Evolutionary conservation across 2,329 filamentous ascomycete genomes (phyloP).

Genomic region (Aspergillus caelatus): DNA sequence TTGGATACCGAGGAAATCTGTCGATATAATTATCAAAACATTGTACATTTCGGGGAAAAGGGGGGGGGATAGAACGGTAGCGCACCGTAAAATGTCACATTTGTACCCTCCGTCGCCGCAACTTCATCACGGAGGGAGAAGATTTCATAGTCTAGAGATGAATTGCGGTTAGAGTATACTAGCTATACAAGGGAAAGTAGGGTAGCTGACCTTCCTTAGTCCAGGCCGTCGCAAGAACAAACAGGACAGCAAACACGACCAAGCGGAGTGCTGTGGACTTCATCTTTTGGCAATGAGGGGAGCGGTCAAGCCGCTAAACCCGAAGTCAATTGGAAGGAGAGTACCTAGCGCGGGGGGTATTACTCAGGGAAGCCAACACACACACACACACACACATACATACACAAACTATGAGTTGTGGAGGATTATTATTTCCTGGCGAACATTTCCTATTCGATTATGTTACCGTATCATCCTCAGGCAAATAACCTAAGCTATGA

Average conservation of each 20-base stretch:
- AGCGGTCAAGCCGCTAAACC: constrained; percentile 30
- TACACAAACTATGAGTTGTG: not conserved
- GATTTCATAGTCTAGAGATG: constrained; percentile 82
- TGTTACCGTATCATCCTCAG: constrained; percentile 2
- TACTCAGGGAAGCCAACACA: not conserved
- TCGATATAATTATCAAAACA: not conserved
- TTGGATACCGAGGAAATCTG: constrained; percentile 78
- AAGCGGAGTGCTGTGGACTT: constrained; percentile 66
- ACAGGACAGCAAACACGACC: constrained; percentile 68
- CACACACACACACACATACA: constrained; percentile 10
- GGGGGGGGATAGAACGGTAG: constrained; percentile 3
- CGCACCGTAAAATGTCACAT: constrained; percentile 83
- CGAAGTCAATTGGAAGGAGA: constrained; percentile 15
- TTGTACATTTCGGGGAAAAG: not conserved
- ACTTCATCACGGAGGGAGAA: constrained; percentile 94
- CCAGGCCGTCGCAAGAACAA: constrained; percentile 75
- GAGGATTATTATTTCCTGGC: not conserved
- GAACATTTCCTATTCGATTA: not conserved
- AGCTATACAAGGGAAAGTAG: not conserved
- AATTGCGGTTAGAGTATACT: constrained; percentile 5
- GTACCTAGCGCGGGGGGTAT: constrained; percentile 16
- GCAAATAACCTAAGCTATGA: constrained; percentile 7
- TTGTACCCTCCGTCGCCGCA: constrained; percentile 69
- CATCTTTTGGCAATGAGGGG: constrained; percentile 58
- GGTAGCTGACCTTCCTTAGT: constrained; percentile 74